Conservation (phyloP, 192 early-diverging fungal genomes). For the Rhizophagus clarus region DNA sequence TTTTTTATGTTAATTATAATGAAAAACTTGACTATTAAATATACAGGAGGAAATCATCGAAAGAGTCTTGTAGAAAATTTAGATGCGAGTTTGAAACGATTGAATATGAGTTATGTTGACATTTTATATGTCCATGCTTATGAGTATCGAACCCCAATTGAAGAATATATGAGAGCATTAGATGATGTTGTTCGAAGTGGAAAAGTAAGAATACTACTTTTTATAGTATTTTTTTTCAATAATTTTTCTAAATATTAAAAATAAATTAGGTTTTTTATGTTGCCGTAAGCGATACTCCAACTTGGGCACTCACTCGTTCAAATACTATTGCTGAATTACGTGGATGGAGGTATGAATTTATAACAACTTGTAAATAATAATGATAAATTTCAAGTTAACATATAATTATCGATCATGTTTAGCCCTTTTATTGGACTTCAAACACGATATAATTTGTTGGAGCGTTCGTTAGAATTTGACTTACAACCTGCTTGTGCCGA, state of each 20-base stretch:
- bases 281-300: slow-evolving; percentile 34
- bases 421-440: slow-evolving; percentile 43
- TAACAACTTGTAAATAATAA: neutral
- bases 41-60: slow-evolving; percentile 24
- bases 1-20: no score
- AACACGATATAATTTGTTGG: slow-evolving; percentile 38
- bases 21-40: neutral
- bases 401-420: neutral
- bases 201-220: slow-evolving; percentile 34
- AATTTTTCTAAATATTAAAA: neutral
- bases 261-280: slow-evolving; percentile 44
- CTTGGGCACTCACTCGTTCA: slow-evolving; percentile 47
- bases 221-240: no score
- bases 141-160: slow-evolving; percentile 46
- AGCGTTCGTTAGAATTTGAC: slow-evolving; percentile 40
- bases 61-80: slow-evolving; percentile 43
- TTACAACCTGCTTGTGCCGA: slow-evolving; percentile 43
- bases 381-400: neutral
- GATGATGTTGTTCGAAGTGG: slow-evolving; percentile 61
- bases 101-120: slow-evolving; percentile 37
- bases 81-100: slow-evolving; percentile 45
- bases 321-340: slow-evolving; percentile 41
- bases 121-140: slow-evolving; percentile 31
- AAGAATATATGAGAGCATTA: slow-evolving; percentile 62
- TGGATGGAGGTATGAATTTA: neutral